Evolutionary conservation across 441 rosid genomes (phyloP), one percentile per base, ranked within the genome.

Genomic region (Erodium texanum): DNA sequence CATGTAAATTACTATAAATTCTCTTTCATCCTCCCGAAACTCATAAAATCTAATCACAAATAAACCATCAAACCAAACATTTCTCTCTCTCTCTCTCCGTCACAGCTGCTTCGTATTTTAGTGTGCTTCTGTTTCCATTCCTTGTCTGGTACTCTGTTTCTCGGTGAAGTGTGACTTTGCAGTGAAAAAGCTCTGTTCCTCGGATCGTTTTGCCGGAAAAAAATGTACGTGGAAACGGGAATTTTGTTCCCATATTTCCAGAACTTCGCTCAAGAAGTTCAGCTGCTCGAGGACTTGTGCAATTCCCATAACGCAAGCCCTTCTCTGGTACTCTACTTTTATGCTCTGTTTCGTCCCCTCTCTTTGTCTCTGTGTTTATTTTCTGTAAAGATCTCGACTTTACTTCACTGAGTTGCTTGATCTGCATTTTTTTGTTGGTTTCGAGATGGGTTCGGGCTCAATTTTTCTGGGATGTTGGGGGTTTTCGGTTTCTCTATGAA

Each of bases 191-290:
- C 61, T 54, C 61, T 8, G 24, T 56, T 20, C 8, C 24, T 56
- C 14, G 12, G 0, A 4, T 8, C 14, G 4, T 56, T 56, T 56
- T 56, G 62, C 62, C 6, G 62, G 7, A 77, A 77, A 77, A 77
- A 84, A 92, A 92, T 95, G 98, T 95, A 82, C 83, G 91, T 88
- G 73, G 97, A 89, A 69, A 80, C 91, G 19, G 95, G 89, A 15
- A 65, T 84, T 24, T 81, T 90, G 84, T 81, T 83, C 71, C 95
- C 87, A 12, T 89, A 86, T 75, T 70, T 87, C 89, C 97, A 87
- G 79, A 82, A 76, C 38, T 85, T 78, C 73, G 74, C 83, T 69
- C 88, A 77, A 61, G 99, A 94, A 75, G 72, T 82, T 82, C 92
- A 82, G 52, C 98, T 80, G 68, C 83, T 90, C 45, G 95, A 86